A percentile compares a stretch with the other conserved stretches of the same genome.
Evolutionary conservation across 352 stramenopile genomes (phyloP).

Genomic region (Phytophthora pini): DNA sequence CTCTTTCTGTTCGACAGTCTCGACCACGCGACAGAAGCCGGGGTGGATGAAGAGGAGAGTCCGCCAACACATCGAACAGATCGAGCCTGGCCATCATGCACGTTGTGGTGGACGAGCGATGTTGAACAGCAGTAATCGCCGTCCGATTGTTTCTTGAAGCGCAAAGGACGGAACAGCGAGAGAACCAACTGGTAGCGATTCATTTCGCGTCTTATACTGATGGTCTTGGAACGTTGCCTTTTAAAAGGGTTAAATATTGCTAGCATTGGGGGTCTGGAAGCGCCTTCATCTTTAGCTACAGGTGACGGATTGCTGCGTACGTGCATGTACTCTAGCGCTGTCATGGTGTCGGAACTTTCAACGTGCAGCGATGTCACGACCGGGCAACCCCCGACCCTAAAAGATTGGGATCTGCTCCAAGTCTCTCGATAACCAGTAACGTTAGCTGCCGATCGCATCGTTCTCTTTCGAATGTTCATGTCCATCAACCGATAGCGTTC

Average conservation of each 20-base stretch:
- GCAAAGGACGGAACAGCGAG: neutral
- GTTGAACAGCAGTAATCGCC: constrained; percentile 29
- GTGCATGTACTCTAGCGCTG: too few relatives aligned
- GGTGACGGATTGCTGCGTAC: too few relatives aligned
- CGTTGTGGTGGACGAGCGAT: constrained; percentile 20
- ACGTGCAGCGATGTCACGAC: neutral
- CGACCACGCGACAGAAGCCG: constrained; percentile 21
- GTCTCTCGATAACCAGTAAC: neutral
- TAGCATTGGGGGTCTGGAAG: too few relatives aligned
- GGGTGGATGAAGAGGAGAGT: constrained; percentile 20
- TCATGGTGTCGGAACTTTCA: neutral
- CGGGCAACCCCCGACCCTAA: neutral
- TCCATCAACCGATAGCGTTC: neutral
- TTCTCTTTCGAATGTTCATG: neutral
- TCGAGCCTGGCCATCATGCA: constrained; percentile 27
- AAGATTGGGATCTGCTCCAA: neutral
- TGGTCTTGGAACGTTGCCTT: neutral
- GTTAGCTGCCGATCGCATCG: too few relatives aligned
- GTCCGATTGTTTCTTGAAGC: constrained; percentile 22
- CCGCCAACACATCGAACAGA: constrained; percentile 21
- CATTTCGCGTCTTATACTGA: neutral
- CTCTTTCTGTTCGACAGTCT: constrained; percentile 11
- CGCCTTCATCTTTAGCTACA: too few relatives aligned
- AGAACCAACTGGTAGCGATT: neutral
- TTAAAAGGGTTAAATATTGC: too few relatives aligned